Percentiles rank a stretch among this genome's conserved stretches.
These are phyloP conservation scores for Arctium minus DNA, from an alignment of 129 eudicot genomes.

Conservation along the genomic window DNA sequence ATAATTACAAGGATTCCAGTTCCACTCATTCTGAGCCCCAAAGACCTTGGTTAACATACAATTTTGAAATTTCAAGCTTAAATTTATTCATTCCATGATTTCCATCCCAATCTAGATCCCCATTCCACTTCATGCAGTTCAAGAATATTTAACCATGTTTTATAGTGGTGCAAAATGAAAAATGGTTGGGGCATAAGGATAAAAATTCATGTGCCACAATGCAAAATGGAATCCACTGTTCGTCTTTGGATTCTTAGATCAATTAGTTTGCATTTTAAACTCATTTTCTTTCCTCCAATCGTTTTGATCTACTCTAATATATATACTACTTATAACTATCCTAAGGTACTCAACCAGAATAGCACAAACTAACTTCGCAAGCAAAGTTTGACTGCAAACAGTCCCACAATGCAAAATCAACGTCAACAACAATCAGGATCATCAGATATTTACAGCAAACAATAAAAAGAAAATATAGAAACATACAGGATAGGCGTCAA, in stretches of 20 bases:
- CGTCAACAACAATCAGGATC: neutral
- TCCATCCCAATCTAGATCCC: neutral
- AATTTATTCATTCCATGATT: neutral
- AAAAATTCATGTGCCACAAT: neutral
- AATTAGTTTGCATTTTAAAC: neutral
- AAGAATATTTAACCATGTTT: neutral
- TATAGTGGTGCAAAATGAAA: neutral
- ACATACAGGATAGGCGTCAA: constrained; percentile 93
- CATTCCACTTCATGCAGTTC: neutral
- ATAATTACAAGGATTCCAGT: neutral
- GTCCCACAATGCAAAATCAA: neutral
- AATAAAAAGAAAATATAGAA: neutral
- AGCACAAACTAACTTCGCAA: neutral
- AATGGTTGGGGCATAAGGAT: neutral
- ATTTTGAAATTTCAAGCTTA: neutral
- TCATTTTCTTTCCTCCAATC: neutral
- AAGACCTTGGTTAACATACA: neutral
- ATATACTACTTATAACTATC: constrained; percentile 12
- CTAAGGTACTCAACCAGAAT: neutral
- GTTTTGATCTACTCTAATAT: neutral
- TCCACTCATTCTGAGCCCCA: neutral
- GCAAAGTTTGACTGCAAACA: neutral
- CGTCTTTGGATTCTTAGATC: neutral
- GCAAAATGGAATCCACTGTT: neutral
- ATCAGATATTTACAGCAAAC: neutral